Percentiles rank a stretch among this genome's conserved stretches.
Evolutionary conservation across 169 alveolate genomes (phyloP).

Genomic region (Amoebophrya sp.): DNA sequence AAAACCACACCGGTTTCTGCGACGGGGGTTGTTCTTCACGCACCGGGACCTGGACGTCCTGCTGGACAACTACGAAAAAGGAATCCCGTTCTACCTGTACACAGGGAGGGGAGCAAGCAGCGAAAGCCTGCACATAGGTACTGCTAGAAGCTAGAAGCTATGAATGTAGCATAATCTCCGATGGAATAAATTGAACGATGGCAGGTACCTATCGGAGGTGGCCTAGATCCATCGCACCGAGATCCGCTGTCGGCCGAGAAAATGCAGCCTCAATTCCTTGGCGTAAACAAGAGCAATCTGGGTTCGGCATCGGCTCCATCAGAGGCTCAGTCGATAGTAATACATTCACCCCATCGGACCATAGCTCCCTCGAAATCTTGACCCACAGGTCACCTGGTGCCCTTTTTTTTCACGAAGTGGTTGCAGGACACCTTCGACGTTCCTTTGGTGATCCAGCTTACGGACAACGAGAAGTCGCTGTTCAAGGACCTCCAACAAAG

Average conservation of each 20-base stretch:
- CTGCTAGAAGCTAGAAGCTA: too few relatives aligned
- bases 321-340: too few relatives aligned
- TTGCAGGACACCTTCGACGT: constrained; percentile 86
- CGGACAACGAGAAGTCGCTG: constrained; percentile 95
- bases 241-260: too few relatives aligned
- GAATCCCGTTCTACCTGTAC: constrained; percentile 82
- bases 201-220: too few relatives aligned
- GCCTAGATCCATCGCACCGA: too few relatives aligned
- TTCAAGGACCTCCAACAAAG: constrained; percentile 75
- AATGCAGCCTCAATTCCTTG: too few relatives aligned
- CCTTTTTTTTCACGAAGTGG: constrained; percentile 88
- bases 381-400: constrained; percentile 95
- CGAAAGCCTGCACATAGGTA: constrained; percentile 82
- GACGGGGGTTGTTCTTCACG: constrained; percentile 90
- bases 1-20: constrained; percentile 67
- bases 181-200: too few relatives aligned
- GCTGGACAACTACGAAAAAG: constrained; percentile 75
- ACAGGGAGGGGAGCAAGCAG: constrained; percentile 98
- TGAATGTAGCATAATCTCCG: too few relatives aligned
- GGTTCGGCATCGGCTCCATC: too few relatives aligned
- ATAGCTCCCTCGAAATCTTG: too few relatives aligned
- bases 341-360: too few relatives aligned
- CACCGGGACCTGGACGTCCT: constrained; percentile 86
- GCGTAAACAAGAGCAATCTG: too few relatives aligned
- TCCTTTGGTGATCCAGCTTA: constrained; percentile 88